phyloP scores from a whole-genome alignment of 2,329 filamentous ascomycete species.

The Calonectria naviculata region DNA sequence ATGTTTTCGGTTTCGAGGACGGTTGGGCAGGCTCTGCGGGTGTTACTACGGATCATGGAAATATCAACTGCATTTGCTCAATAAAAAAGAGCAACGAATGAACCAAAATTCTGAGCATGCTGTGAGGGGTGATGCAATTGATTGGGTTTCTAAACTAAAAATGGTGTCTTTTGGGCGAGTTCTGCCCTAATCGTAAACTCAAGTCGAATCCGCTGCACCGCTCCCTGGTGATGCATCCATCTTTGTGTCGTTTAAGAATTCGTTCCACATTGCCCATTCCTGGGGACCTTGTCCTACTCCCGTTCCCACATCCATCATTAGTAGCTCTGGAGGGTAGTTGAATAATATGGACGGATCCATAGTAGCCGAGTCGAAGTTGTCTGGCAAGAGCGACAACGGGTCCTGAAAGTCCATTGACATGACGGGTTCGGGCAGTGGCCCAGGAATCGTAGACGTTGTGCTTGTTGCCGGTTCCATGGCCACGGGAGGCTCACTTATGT shows the following conservation, averaged over 20 bases:
- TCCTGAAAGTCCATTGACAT: conserved; percentile 1
- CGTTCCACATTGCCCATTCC: conserved; percentile 55
- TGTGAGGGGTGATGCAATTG: conserved; percentile 44
- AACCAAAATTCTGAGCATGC: conserved; percentile 50
- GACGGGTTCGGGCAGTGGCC: not conserved
- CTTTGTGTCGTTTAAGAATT: conserved; percentile 55
- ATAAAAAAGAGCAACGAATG: conserved; percentile 59
- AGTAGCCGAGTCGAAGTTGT: conserved; percentile 39
- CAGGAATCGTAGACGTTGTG: conserved; percentile 1
- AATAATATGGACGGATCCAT: conserved; percentile 45
- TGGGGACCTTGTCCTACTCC: conserved; percentile 34
- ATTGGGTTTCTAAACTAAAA: conserved; percentile 38
- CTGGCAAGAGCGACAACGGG: conserved; percentile 6
- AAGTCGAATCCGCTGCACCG: conserved; percentile 33
- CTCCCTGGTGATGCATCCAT: conserved; percentile 45
- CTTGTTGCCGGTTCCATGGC: not conserved
- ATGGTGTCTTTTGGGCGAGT: conserved; percentile 19
- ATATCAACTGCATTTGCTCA: conserved; percentile 69
- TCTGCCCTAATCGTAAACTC: conserved; percentile 16
- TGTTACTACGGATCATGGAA: conserved; percentile 73
- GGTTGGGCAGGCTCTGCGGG: conserved; percentile 67
- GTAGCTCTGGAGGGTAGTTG: conserved; percentile 39
- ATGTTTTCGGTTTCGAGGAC: conserved; percentile 63
- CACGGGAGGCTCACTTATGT: conserved; percentile 23
- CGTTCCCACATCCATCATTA: conserved; percentile 37